Evolutionary conservation across 768 basidiomycete species (phyloP).

Genomic region (Lentinula edodes): DNA sequence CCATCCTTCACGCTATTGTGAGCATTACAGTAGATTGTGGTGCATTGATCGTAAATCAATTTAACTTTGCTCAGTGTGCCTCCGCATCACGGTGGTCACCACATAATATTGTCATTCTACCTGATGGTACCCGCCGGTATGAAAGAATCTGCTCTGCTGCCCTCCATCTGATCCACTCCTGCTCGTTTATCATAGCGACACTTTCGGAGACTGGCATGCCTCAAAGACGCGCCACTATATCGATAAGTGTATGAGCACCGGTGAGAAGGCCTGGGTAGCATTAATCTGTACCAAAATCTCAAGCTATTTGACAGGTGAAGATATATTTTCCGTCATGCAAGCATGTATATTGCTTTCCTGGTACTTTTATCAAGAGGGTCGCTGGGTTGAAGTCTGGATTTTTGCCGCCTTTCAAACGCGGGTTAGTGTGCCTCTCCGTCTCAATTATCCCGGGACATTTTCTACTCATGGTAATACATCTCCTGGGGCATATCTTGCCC

Average conservation of each 20-base stretch:
- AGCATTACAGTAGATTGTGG: background rate
- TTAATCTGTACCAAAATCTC: background rate
- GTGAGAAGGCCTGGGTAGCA: background rate
- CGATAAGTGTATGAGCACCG: constrained; percentile 82
- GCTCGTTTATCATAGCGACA: constrained; percentile 35
- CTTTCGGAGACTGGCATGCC: constrained; percentile 84
- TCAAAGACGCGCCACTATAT: constrained; percentile 85
- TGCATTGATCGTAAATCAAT: background rate
- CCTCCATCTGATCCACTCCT: background rate
- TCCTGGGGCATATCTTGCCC: constrained; percentile 76
- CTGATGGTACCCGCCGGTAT: constrained; percentile 63
- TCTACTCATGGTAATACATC: constrained; percentile 60
- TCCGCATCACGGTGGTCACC: constrained; percentile 81
- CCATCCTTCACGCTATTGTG: constrained; percentile 86
- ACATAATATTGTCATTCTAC: constrained; percentile 55
- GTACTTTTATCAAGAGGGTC: constrained; percentile 89
- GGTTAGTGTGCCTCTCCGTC: constrained; percentile 72
- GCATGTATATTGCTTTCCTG: constrained; percentile 82
- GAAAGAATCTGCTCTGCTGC: background rate
- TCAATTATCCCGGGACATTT: constrained; percentile 85
- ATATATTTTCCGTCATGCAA: constrained; percentile 84
- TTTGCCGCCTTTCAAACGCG: constrained; percentile 83
- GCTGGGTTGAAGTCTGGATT: constrained; percentile 90
- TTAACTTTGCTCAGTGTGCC: constrained; percentile 51
- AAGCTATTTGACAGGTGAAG: constrained; percentile 44